Base-by-base conservation (phyloP, 2,329 filamentous ascomycete species). In the Colletotrichum abscissum region DNA sequence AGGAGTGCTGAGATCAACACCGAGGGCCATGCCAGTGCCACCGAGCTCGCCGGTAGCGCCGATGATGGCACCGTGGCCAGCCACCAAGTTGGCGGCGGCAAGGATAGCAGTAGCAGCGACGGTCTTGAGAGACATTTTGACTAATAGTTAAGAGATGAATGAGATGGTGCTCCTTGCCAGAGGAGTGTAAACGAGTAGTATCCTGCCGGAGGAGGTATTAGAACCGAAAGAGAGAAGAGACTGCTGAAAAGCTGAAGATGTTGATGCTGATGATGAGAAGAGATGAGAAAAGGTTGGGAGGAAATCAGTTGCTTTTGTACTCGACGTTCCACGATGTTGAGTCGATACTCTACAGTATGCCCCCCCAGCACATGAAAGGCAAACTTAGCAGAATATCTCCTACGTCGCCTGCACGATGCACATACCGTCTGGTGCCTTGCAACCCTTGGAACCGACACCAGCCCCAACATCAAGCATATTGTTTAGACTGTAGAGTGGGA, bases 61-160 rank as follows among this genome's bases (percentile, higher is more conserved):
- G 77, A 88, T 86, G 81, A 93, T 91, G 76, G 88, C 90, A 74
- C 86, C 86, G 84, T 93, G 91, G 78, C 88, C 89, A 76, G 89
- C 85, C 75, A 88, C 90, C 64, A 92, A 86, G 75, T 87, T 82
- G 78, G 86, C 86, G 74, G 86, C 82, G 76, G 88, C 84, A 77
- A 91, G 80, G 81, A 90, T 82, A 78, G 86, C 82, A 78, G 89
- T 80, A 75, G 82, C 74, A 73, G 84, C 49, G 75, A 81, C 58
- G 67, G 75, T 75, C 75, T 81, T 82, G 78, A 80, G 67, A 69
- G 76, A 76, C 79, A 82, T 83, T 52, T 72, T 80, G 76, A 63
- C 28, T 64, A n/a, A n/a, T 38, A 16, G 19, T 38, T 58, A n/a
- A 8, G 8, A 19, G 19, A 33, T 46, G 12, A 59, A 42, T 62